phyloP scores from a whole-genome alignment of 2,329 filamentous ascomycete species.

The Xylariaceae sp. region DNA sequence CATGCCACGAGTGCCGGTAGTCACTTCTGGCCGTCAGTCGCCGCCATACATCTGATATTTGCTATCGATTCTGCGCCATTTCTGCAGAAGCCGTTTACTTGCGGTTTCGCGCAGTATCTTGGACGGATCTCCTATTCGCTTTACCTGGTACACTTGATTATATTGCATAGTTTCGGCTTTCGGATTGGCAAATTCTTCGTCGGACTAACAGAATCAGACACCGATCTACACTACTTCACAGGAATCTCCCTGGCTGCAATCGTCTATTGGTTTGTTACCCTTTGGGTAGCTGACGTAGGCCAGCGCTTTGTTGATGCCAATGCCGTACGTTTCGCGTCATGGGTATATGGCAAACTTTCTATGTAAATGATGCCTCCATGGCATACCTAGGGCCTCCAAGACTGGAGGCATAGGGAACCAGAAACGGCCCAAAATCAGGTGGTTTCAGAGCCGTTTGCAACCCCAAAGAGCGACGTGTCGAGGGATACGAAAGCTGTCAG shows the following conservation, averaged over 20 bases:
- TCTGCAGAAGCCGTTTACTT: conserved; percentile 36
- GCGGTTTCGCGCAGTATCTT: conserved; percentile 32
- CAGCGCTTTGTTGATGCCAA: conserved; percentile 29
- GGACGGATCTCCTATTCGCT: conserved; percentile 35
- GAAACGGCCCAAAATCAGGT: too few relatives aligned
- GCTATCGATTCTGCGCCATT: conserved; percentile 23
- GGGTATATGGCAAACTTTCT: conserved; percentile 24
- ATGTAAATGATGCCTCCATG: background rate
- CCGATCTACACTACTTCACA: conserved; percentile 16
- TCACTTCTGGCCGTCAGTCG: conserved; percentile 35
- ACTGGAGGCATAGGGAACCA: too few relatives aligned
- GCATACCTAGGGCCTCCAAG: too few relatives aligned
- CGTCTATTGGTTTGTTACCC: conserved; percentile 18
- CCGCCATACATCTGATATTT: conserved; percentile 32
- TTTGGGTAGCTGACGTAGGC: conserved; percentile 28
- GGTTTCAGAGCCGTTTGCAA: too few relatives aligned
- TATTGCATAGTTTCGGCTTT: conserved; percentile 31
- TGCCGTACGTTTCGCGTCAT: conserved; percentile 23
- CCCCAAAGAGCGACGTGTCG: too few relatives aligned
- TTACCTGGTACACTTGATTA: conserved; percentile 33
- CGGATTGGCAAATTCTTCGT: conserved; percentile 17
- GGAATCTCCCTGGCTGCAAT: conserved; percentile 16
- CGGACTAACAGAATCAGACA: conserved; percentile 13
- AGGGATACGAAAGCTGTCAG: too few relatives aligned
- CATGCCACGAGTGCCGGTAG: conserved; percentile 11